Evolutionary conservation across 176 grass and related monocot genomes (phyloP), one percentile per base, ranked within the genome.

Genomic region (Pontederia crassipes): DNA sequence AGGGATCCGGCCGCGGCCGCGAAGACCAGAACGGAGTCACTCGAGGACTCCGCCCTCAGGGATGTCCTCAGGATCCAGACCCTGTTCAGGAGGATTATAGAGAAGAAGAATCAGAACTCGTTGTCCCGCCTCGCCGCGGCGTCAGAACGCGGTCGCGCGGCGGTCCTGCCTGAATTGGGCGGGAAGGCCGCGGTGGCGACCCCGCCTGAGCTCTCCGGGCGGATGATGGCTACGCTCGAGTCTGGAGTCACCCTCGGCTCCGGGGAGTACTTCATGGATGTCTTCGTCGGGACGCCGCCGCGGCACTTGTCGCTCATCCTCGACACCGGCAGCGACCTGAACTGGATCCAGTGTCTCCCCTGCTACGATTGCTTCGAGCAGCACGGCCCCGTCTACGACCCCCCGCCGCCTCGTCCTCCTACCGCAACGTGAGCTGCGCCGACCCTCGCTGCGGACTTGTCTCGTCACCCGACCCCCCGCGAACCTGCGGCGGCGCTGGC

Each of bases 261-360:
- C 0, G 93, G 87, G 2, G 93, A 98, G 87, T 92, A 98, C 66
- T 64, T 98, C 1, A 82, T 98, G 55, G 93, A 98, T 12, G 77
- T 86, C 7, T 98, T 86, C 81, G 67, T 98, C 6, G 93, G 93
- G 62, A 98, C 87, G 12, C 93, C 93, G 68, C 74, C 84, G 17
- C 93, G 61, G 15, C 84, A 76, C 49, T 98, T 92, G 79, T 86
- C 55, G 5, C 61, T 98, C 75, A 98, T 98, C 66, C 86, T 98
- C 58, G 93, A 92, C 81, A 98, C 93, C 4, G 93, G 93, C 12
- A 98, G 93, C 68, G 93, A 98, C 66, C 81, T 98, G 24, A 98
- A 98, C 66, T 98, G 93, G 93, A 82, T 98, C 58, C 93, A 98
- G 81, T 98, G 93, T 69, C 61, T 77, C 10, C 93, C 93, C 0